Base-by-base conservation (phyloP, 495 filamentous ascomycete species). In the Aspergillus diversus region DNA sequence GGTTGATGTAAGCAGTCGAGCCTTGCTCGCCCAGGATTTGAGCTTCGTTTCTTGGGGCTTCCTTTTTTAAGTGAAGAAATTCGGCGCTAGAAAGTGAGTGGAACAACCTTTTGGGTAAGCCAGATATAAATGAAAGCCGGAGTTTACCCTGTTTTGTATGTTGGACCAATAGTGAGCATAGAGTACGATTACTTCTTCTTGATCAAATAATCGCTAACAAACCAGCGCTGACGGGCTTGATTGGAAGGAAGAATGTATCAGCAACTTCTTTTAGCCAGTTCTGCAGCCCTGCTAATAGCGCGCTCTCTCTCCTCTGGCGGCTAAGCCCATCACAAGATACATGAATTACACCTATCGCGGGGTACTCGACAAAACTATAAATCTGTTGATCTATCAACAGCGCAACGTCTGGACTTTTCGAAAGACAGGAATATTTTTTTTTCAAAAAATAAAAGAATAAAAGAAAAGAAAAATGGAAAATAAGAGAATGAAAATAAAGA, bases 51-150 rank as follows among this genome's bases (percentile, higher is more conserved):
- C 47, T 50, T 50, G 8, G 9, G 9, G 39, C 15, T n/a, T 50
- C 9, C 21, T n/a, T 50, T 7, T 21, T 16, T 31, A 8, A 21
- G 12, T 21, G 16, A 31, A 50, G 47, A 50, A 9, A 50, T 50
- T 50, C 16, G 47, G 21, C 47, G 47, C 47, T 50, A 50, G 47
- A 50, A 50, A 13, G 5, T 16, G n/a, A 31, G 47, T 50, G 47
- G 47, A 50, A 50, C 47, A 50, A 50, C 47, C 47, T 50, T 50
- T 50, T 31, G 21, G 47, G 47, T n/a, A 50, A 50, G 16, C 8
- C 47, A n/a, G 39, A 43, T 43, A 12, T 39, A 12, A 43, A 15
- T 11, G 39, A 43, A 43, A 27, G 21, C 21, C 21, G 21, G 21
- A 27, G 21, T 27, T 27, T 27, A 27, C 21, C 21, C 21, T 27